Conservation (phyloP, 176 grass and related monocot genomes). For the Thalia dealbata region DNA sequence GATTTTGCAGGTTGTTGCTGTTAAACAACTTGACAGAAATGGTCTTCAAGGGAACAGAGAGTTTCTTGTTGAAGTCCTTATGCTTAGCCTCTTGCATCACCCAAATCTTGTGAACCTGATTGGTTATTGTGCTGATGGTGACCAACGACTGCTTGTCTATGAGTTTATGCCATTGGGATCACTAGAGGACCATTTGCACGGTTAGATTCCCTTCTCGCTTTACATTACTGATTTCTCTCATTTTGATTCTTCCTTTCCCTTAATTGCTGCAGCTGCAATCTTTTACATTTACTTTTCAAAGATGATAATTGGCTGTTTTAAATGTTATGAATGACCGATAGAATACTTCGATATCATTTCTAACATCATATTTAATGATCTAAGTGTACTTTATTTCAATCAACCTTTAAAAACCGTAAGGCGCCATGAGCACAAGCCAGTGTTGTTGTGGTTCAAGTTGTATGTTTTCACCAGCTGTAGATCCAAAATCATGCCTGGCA, state of each 20-base stretch:
- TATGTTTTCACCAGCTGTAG: no score
- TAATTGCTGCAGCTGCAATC: background rate
- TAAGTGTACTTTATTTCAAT: background rate
- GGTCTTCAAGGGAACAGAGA: constrained; percentile 95
- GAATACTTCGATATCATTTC: no score
- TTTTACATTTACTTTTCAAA: background rate
- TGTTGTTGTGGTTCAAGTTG: no score
- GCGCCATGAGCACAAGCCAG: no score
- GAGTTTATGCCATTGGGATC: constrained; percentile 90
- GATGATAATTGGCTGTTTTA: background rate
- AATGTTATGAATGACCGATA: no score
- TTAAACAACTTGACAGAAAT: constrained; percentile 92
- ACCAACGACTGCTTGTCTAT: constrained; percentile 92
- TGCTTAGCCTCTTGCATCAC: constrained; percentile 93
- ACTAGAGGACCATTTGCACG: constrained; percentile 85
- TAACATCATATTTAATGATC: background rate
- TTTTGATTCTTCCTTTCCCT: constrained; percentile 1
- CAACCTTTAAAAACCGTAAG: no score
- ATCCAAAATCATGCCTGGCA: background rate
- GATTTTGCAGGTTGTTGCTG: constrained; percentile 58
- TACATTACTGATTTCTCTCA: background rate
- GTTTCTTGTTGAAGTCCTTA: constrained; percentile 99
- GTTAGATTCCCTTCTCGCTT: constrained; percentile 23
- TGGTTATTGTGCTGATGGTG: constrained; percentile 92
- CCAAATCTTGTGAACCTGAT: constrained; percentile 91